A percentile compares a stretch with the other conserved stretches of the same genome.
Conservation (phyloP, 2,329 filamentous ascomycete genomes). For the Fusarium marasasianum region DNA sequence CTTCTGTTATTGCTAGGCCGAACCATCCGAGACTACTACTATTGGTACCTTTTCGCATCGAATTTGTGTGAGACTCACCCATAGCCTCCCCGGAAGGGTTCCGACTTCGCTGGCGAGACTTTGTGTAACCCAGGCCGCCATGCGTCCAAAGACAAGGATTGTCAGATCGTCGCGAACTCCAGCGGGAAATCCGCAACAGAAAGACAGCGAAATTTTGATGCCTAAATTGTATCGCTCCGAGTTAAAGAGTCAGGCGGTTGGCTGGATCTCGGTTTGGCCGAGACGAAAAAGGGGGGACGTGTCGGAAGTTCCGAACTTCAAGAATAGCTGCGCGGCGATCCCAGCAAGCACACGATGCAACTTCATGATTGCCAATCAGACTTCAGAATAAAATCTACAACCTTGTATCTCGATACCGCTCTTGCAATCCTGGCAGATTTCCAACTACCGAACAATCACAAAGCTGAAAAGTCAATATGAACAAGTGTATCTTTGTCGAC, state of each 20-base stretch:
- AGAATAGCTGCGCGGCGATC: fast-evolving
- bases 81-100: not conserved
- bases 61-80: too few species aligned
- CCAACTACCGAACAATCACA: not conserved
- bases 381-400: not conserved
- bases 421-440: fast-evolving
- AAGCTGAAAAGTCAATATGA: not conserved
- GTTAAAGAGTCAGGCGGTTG: not conserved
- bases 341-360: fast-evolving
- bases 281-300: not conserved
- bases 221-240: fast-evolving
- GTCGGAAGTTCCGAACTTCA: not conserved
- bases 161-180: too few species aligned
- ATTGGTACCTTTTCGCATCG: too few species aligned
- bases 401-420: not conserved
- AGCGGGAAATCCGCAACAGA: not conserved
- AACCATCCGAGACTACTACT: not conserved
- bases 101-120: not conserved
- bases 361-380: too few species aligned
- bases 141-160: too few species aligned
- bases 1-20: not conserved
- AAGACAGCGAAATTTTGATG: fast-evolving
- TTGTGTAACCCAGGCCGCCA: too few species aligned
- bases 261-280: not conserved
- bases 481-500: not conserved